These are phyloP conservation scores for Ogataea angusta DNA, from an alignment of 805 yeast genomes.

Conservation along the genomic window DNA sequence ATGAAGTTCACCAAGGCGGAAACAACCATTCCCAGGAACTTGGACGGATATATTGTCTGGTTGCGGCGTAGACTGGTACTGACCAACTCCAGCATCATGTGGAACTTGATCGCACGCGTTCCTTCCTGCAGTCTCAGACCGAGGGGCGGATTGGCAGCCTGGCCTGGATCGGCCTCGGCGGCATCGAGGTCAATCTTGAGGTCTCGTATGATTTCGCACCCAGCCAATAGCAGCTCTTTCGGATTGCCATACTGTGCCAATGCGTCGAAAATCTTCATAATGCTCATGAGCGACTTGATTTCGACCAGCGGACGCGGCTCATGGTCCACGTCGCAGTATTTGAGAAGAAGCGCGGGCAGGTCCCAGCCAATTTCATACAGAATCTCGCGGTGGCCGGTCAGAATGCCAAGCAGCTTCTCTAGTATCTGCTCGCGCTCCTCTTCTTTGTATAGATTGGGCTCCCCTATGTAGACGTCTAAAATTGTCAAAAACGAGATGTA, in stretches of 20 bases:
- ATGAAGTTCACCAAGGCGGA: constrained; percentile 54
- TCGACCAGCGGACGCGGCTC: background rate
- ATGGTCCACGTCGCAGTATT: constrained; percentile 39
- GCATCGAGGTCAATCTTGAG: constrained; percentile 25
- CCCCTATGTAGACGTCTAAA: constrained; percentile 56
- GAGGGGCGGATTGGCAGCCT: background rate
- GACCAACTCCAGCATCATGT: constrained; percentile 64
- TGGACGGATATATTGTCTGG: constrained; percentile 71
- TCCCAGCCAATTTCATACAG: constrained; percentile 86
- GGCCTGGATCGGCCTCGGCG: background rate
- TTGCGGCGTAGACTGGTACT: constrained; percentile 57
- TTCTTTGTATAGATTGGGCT: constrained; percentile 42
- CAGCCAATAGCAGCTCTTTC: constrained; percentile 70
- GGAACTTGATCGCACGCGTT: constrained; percentile 56
- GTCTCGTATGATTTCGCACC: constrained; percentile 58
- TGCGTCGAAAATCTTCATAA: constrained; percentile 54
- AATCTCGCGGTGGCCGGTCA: constrained; percentile 46
- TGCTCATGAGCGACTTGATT: constrained; percentile 30
- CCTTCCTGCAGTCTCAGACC: constrained; percentile 7
- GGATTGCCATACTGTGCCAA: constrained; percentile 73
- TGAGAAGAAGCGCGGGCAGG: constrained; percentile 64
- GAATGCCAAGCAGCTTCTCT: constrained; percentile 39
- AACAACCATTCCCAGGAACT: constrained; percentile 68
- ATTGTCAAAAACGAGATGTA: constrained; percentile 70
- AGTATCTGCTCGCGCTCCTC: constrained; percentile 53